A percentile compares a stretch with the other conserved stretches of the same genome.
Conservation (phyloP, 495 filamentous ascomycete species). For the Trichoderma asperelloides region DNA sequence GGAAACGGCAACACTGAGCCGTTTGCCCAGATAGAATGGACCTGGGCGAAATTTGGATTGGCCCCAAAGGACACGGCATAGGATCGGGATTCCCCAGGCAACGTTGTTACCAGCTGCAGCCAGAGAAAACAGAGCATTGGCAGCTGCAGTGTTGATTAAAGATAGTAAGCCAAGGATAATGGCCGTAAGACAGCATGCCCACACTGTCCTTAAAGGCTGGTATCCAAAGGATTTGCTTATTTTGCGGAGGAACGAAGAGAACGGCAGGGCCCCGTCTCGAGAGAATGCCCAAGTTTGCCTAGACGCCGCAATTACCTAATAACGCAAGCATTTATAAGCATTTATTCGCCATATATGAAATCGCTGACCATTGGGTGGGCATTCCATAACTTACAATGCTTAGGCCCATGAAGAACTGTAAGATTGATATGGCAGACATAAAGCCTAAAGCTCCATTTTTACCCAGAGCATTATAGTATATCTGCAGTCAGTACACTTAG, state of each 20-base stretch:
- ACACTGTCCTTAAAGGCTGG: constrained; percentile 54
- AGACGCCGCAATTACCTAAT: constrained; percentile 39
- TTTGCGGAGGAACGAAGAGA: constrained; percentile 47
- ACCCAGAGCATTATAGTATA: constrained; percentile 46
- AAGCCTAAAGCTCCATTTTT: constrained; percentile 47
- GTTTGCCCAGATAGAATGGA: constrained; percentile 48
- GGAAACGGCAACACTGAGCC: constrained; percentile 43
- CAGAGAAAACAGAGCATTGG: constrained; percentile 53
- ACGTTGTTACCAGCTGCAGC: constrained; percentile 54
- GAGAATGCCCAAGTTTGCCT: constrained; percentile 55
- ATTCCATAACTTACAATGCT: constrained; percentile 21
- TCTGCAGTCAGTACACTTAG: constrained; percentile 34
- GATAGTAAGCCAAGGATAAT: constrained; percentile 50
- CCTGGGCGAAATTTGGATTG: constrained; percentile 52
- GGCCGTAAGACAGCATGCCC: constrained; percentile 46
- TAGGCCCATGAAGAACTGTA: constrained; percentile 47
- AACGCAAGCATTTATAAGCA: background rate
- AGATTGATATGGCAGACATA: constrained; percentile 46
- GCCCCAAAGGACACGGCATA: constrained; percentile 55
- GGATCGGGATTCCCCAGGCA: constrained; percentile 55
- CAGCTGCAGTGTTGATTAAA: constrained; percentile 49
- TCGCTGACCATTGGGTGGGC: background rate
- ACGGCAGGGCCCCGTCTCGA: constrained; percentile 43
- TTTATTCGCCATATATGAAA: background rate
- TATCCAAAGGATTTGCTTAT: constrained; percentile 48